Base-by-base conservation (phyloP, 176 grass and related monocot genomes). In the Carex littledalei region DNA sequence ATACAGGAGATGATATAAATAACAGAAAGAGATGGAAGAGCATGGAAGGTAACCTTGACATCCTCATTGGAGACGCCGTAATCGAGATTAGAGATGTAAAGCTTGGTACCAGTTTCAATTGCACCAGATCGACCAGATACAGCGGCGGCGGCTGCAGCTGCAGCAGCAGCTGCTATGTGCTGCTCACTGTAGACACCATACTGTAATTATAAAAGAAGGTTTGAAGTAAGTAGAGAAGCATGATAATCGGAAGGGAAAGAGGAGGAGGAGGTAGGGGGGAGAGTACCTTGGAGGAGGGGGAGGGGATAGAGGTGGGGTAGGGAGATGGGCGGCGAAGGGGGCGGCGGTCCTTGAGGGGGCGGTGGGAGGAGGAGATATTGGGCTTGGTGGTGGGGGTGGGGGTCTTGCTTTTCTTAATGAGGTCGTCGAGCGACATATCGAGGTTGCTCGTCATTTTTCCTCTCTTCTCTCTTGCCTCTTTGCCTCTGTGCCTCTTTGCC, bases 21-120 rank as follows among this genome's bases (percentile, higher is more conserved):
- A n/a, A 81, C 3, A 59, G 20, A 2, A 41, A 13, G 49, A 22
- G 80, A 26, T 32, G 69, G 52, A 14, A 64, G 11, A 18, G 1
- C 8, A 22, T 31, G 17, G 26, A 15, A 29, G 34, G 15, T 1
- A 21, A 91, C 92, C 90, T 94, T 94, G 88, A 94, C 87, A 60
- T 94, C 90, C 84, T 94, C 92, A 61, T 88, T 94, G 73, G 90
- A 76, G 63, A 94, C 90, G 31, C 57, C 82, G 31, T 90, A 92
- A 84, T 94, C 90, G 53, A 94, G 90, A 76, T 94, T 88, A 80
- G 92, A 94, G 86, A 92, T 90, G 90, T 94, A 88, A 66, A 94
- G 90, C 81, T 85, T 94, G 80, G 88, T 88, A 60, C 80, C 76
- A 13, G 81, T 75, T 65, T 94, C 90, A 53, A 88, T 32, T 53